phyloP scores from a whole-genome alignment of 1,284 basidiomycete species.

The Fomitopsis schrenkii region DNA sequence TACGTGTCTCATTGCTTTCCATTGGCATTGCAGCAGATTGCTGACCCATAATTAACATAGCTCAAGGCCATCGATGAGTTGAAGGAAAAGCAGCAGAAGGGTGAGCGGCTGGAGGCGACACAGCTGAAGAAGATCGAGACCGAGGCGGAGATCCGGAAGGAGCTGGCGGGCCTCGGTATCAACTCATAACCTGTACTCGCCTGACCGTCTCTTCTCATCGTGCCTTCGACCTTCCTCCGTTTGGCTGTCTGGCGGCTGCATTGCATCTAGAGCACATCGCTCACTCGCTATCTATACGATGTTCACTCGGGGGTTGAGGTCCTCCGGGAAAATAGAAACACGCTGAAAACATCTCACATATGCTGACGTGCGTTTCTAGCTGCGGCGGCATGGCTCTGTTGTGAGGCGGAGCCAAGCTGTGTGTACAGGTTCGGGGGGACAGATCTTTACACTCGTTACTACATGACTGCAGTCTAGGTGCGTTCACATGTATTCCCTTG shows the following conservation, averaged over 20 bases:
- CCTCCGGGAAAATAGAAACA: neutral
- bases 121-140: constrained; percentile 95
- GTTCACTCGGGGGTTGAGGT: neutral
- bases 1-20: constrained; percentile 1
- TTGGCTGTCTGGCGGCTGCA: neutral
- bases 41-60: constrained; percentile 36
- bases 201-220: neutral
- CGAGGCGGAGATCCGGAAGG: constrained; percentile 79
- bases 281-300: neutral
- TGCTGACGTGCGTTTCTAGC: neutral
- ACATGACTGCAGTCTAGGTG: too few species aligned
- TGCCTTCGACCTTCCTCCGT: neutral
- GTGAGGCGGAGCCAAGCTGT: too few species aligned
- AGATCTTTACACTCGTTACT: too few species aligned
- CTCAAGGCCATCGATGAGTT: constrained; percentile 95
- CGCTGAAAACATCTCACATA: neutral
- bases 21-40: neutral
- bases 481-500: too few species aligned
- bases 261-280: neutral
- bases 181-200: constrained; percentile 13
- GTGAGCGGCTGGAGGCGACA: constrained; percentile 88
- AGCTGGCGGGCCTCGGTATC: constrained; percentile 53
- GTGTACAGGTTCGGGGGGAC: too few species aligned
- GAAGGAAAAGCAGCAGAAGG: constrained; percentile 83
- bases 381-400: too few species aligned